Percentiles rank a stretch among this genome's conserved stretches.
These are phyloP conservation scores for Alternaria arbusti DNA, from an alignment of 2,329 filamentous ascomycete species.

Conservation along the genomic window DNA sequence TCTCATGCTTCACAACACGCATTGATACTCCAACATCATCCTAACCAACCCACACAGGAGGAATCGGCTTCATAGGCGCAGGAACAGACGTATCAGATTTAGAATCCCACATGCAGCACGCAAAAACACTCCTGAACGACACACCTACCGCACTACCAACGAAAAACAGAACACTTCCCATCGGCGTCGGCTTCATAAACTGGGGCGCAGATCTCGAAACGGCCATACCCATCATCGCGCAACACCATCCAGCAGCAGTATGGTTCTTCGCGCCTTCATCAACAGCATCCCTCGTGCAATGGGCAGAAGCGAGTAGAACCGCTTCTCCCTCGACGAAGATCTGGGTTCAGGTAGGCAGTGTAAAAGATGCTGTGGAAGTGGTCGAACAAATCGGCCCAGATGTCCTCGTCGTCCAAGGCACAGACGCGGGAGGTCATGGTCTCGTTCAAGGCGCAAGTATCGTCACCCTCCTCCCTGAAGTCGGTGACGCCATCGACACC, in stretches of 20 bases:
- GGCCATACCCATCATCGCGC: slow-evolving; percentile 58
- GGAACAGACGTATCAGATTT: slow-evolving; percentile 51
- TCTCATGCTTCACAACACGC: neutral
- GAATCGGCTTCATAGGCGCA: slow-evolving; percentile 56
- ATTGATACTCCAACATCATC: neutral
- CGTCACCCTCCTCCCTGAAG: slow-evolving; percentile 64
- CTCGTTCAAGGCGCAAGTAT: slow-evolving; percentile 62
- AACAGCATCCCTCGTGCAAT: slow-evolving; percentile 42
- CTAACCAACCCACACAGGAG: slow-evolving; percentile 39
- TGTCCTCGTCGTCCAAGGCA: slow-evolving; percentile 67
- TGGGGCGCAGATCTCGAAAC: slow-evolving; percentile 55
- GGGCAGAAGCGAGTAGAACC: slow-evolving; percentile 37
- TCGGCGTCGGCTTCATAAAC: slow-evolving; percentile 69
- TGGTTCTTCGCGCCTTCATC: slow-evolving; percentile 67
- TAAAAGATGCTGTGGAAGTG: slow-evolving; percentile 61
- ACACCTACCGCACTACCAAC: slow-evolving; percentile 5
- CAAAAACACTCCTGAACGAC: slow-evolving; percentile 27
- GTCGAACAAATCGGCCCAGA: slow-evolving; percentile 58
- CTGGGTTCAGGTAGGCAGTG: slow-evolving; percentile 68
- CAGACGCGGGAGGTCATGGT: slow-evolving; percentile 70
- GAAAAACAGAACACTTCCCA: slow-evolving; percentile 48
- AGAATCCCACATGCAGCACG: slow-evolving; percentile 33
- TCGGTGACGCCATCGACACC: slow-evolving; percentile 50
- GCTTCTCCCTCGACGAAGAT: slow-evolving; percentile 53
- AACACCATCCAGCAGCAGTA: slow-evolving; percentile 63